Evolutionary conservation across 2,329 filamentous ascomycete species (phyloP).

Genomic region (Claviceps cyperi): DNA sequence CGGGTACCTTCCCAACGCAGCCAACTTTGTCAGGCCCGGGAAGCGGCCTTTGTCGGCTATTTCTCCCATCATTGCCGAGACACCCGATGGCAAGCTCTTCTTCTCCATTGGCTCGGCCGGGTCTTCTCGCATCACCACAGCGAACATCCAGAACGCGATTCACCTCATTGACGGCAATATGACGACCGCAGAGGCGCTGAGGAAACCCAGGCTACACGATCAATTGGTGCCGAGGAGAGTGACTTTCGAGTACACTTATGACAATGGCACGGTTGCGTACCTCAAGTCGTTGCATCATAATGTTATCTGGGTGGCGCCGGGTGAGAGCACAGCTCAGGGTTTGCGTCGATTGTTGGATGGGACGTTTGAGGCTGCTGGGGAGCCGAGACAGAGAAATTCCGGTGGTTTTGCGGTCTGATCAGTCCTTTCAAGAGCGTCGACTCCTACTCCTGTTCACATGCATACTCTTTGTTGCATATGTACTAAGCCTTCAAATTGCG

Average conservation of each 20-base stretch:
- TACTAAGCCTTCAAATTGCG: no score
- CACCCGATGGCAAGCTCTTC: slow-evolving; percentile 51
- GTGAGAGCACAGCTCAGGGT: slow-evolving; percentile 58
- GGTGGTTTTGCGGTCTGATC: slow-evolving; percentile 43
- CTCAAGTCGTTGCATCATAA: slow-evolving; percentile 57
- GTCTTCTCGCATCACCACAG: slow-evolving; percentile 71
- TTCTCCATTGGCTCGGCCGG: slow-evolving; percentile 66
- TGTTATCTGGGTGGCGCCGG: slow-evolving; percentile 53
- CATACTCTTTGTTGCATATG: no score
- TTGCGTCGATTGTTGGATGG: slow-evolving; percentile 49
- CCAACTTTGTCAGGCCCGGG: slow-evolving; percentile 61
- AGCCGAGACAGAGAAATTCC: slow-evolving; percentile 65
- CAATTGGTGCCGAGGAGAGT: slow-evolving; percentile 60
- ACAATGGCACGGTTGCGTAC: slow-evolving; percentile 54
- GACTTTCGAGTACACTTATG: slow-evolving; percentile 56
- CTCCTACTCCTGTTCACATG: neutral
- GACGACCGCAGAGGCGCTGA: slow-evolving; percentile 48
- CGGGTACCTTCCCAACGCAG: slow-evolving; percentile 58
- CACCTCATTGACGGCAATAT: slow-evolving; percentile 56
- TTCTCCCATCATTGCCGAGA: slow-evolving; percentile 61
- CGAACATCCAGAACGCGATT: slow-evolving; percentile 65
- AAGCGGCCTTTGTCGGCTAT: slow-evolving; percentile 72
- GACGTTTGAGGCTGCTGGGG: slow-evolving; percentile 64
- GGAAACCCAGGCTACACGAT: slow-evolving; percentile 61
- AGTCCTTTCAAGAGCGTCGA: neutral